These are phyloP conservation scores for Orbilia brochopaga DNA, from an alignment of 2,329 filamentous ascomycete genomes.

Conservation along the genomic window DNA sequence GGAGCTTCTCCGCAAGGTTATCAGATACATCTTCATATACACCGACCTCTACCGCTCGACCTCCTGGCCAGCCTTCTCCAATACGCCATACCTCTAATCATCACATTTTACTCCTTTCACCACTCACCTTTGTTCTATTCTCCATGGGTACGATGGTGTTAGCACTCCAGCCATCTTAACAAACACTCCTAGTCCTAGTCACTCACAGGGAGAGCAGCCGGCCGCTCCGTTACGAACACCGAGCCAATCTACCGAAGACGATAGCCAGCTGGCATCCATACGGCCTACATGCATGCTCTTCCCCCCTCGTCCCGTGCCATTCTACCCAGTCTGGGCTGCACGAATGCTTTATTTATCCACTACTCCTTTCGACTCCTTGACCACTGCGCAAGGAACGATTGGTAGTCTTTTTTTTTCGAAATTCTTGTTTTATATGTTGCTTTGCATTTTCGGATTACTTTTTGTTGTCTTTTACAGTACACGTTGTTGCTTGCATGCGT, in stretches of 20 bases:
- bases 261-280: constrained; percentile 14
- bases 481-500: not conserved
- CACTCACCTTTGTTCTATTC: constrained; percentile 17
- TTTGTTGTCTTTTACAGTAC: not conserved
- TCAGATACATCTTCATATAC: not conserved
- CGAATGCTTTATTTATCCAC: constrained; percentile 5
- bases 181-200: not conserved
- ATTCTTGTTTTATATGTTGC: not conserved
- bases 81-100: constrained; percentile 11
- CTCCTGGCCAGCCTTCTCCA: not conserved
- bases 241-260: not conserved
- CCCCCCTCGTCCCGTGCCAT: constrained; percentile 7
- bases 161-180: constrained; percentile 50
- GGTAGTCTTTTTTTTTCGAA: not conserved
- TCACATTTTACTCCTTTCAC: not conserved
- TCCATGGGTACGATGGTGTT: constrained; percentile 49
- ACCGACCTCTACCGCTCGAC: constrained; percentile 5
- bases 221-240: no score
- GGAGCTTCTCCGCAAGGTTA: constrained; percentile 10
- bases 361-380: constrained; percentile 41
- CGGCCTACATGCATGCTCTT: constrained; percentile 11
- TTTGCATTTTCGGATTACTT: not conserved
- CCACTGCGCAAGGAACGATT: constrained; percentile 47
- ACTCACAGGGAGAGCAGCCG: not conserved
- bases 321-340: constrained; percentile 6